phyloP scores from a whole-genome alignment of 805 yeast genomes.

The Saccharomyces mikatae region DNA sequence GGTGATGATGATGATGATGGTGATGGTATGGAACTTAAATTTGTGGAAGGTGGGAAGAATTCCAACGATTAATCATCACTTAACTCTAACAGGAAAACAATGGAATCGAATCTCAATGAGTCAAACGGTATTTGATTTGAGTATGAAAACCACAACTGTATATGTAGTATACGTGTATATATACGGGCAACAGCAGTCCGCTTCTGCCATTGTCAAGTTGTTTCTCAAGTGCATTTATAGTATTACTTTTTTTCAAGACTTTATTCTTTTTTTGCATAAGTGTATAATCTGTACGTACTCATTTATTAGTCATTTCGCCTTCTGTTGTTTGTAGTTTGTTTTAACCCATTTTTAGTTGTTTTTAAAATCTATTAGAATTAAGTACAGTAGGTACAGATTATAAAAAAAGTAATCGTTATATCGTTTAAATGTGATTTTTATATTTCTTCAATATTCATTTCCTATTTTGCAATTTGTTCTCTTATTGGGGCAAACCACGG shows the following conservation, averaged over 20 bases:
- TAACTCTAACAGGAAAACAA: background rate
- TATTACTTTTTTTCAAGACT: background rate
- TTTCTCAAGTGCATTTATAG: background rate
- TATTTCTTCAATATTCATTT: background rate
- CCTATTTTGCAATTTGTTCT: slow-evolving; percentile 3
- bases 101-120: background rate
- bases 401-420: background rate
- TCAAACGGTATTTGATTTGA: background rate
- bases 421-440: background rate
- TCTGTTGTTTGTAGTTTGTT: background rate
- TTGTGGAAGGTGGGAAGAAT: background rate
- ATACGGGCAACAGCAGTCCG: background rate
- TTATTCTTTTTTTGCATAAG: background rate
- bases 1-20: background rate
- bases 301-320: background rate
- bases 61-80: background rate
- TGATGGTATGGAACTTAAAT: background rate
- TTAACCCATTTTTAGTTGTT: background rate
- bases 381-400: background rate
- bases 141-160: background rate
- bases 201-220: background rate
- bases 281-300: background rate
- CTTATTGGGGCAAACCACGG: slow-evolving; percentile 33
- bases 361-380: background rate
- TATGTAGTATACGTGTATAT: background rate